Percentiles rank a stretch among this genome's conserved stretches.
phyloP scores from a whole-genome alignment of 2,329 filamentous ascomycete genomes.

The Metarhizium humberi region DNA sequence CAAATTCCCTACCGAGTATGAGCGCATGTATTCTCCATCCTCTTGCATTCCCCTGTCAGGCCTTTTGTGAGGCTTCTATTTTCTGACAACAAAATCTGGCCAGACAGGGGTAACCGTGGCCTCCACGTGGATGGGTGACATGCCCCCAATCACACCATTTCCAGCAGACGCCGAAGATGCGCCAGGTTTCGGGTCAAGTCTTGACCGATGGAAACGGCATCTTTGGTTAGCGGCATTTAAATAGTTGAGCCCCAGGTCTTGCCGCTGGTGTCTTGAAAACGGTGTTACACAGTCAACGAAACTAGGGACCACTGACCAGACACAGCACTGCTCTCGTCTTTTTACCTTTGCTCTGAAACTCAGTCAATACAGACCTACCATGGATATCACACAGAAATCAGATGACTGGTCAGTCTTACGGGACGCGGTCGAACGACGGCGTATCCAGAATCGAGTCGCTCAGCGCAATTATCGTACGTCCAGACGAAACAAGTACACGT shows the following conservation, averaged over 20 bases:
- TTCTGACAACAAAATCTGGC: background rate
- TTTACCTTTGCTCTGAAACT: background rate
- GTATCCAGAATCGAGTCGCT: background rate
- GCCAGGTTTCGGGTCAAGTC: background rate
- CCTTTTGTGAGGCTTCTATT: background rate
- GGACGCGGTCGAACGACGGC: background rate
- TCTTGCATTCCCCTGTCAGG: too few species aligned
- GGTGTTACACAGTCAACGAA: background rate
- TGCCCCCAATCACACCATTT: background rate
- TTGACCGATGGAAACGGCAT: background rate
- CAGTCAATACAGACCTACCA: background rate
- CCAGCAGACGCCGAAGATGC: background rate
- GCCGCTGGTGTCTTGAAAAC: background rate
- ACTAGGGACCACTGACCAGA: background rate
- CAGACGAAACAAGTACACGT: background rate
- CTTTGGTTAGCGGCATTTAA: background rate
- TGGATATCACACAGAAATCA: background rate
- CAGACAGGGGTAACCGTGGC: background rate
- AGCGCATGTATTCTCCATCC: too few species aligned
- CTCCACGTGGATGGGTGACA: background rate
- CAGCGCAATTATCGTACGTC: background rate
- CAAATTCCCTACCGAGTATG: too few species aligned
- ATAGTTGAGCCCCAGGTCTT: background rate
- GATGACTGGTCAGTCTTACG: background rate
- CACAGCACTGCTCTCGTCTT: background rate